A percentile compares a stretch with the other conserved stretches of the same genome.
Evolutionary conservation across 1,284 basidiomycete genomes (phyloP).

Genomic region (Fistulinella cinereoalba): DNA sequence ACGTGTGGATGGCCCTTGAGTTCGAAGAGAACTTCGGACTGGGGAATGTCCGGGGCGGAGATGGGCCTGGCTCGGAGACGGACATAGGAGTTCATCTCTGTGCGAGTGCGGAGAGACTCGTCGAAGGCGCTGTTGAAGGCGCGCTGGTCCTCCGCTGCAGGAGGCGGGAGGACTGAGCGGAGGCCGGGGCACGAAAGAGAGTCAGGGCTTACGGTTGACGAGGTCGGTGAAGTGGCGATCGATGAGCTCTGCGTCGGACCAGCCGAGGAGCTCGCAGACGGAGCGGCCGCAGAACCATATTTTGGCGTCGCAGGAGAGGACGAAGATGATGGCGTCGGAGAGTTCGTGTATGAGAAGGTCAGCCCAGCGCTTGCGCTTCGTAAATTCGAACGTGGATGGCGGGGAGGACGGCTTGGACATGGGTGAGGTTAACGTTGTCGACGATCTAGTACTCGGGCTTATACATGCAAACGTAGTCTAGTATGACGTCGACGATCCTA

Average conservation of each 20-base stretch:
- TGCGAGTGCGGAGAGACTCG: conserved; percentile 45
- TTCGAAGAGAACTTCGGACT: conserved; percentile 65
- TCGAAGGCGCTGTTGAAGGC: conserved; percentile 58
- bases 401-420: conserved; percentile 9
- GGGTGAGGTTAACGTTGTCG: background rate
- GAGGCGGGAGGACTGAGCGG: background rate
- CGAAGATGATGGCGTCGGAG: conserved; percentile 67
- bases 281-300: conserved; percentile 73
- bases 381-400: conserved; percentile 64
- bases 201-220: conserved; percentile 62
- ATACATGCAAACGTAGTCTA: background rate
- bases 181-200: conserved; percentile 8
- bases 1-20: conserved; percentile 67
- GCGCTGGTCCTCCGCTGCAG: conserved; percentile 57
- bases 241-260: conserved; percentile 69
- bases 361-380: conserved; percentile 82
- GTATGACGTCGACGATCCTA: conserved; percentile 24
- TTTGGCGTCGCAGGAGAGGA: conserved; percentile 58
- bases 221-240: conserved; percentile 64
- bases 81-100: conserved; percentile 57
- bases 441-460: background rate
- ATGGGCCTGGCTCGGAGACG: conserved; percentile 48
- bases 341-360: conserved; percentile 78
- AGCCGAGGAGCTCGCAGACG: conserved; percentile 69
- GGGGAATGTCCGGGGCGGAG: conserved; percentile 15